Base-by-base conservation (phyloP, 2,329 filamentous ascomycete genomes). In the Ascochyta koolunga region DNA sequence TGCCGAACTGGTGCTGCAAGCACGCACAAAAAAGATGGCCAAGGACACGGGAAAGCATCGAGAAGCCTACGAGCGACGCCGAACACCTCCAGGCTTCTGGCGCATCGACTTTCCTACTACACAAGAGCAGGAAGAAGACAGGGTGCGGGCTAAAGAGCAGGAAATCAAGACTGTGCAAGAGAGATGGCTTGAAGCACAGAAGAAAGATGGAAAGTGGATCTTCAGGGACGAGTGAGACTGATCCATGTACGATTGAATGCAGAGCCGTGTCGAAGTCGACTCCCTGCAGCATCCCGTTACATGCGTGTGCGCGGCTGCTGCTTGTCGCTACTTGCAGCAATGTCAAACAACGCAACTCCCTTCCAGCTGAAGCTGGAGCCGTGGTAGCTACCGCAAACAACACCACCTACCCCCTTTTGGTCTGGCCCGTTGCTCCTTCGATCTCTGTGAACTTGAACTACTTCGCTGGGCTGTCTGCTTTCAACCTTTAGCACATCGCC, bases 31-130 rank as follows among this genome's bases (percentile, higher is more conserved):
- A 68, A 80, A 87, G 42, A 78, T 96, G 59, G 89, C 93, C 1
- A 87, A 93, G 67, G 83, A 84, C 57, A 86, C 85, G 71, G 92
- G 92, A 5, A 91, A 83, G 69, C 93, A 97, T 74, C 83, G 89
- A 50, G 84, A 93, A 63, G 82, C 86, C 24, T 92, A 89, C 73
- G 84, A 87, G 55, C 83, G 91, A 44, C 82, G 84, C 58, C 80
- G 78, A 38, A 91, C 89, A 9, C 93, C 95, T 11, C 91, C 91
- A 1, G 93, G 92, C 0, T 98, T 91, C 71, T 99, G 95, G 95
- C 83, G 90, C 48, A 83, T 89, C 1, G 93, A 96, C 63, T 96
- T 99, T 71, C 93, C 93, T 1, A 86, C 79, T 22, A 97, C 95
- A 1, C 95, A 98, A 71, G 90, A 97, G 74, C 76, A 87, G 24